Evolutionary conservation across 2,329 filamentous ascomycete species (phyloP).

Genomic region (Penicillium sp.): DNA sequence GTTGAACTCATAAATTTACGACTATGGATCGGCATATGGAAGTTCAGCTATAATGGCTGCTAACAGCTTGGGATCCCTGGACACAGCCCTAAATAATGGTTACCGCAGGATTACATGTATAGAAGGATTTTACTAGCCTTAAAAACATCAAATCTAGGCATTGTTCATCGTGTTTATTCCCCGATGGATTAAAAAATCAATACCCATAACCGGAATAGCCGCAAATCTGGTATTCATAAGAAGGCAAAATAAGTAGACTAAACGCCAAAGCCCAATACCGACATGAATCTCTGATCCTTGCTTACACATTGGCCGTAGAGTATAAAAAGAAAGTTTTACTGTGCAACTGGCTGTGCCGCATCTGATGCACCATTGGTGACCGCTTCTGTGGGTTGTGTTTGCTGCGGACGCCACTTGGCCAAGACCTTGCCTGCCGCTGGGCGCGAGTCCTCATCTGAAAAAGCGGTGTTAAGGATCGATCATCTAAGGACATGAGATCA

Average conservation of each 20-base stretch:
- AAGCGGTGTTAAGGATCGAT: constrained; percentile 4
- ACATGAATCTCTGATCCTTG: neutral
- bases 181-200: neutral
- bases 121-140: neutral
- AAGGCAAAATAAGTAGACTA: neutral
- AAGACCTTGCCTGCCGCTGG: constrained; percentile 55
- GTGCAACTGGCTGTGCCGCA: neutral
- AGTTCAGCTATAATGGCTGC: too few species aligned
- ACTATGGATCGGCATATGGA: too few species aligned
- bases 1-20: too few species aligned
- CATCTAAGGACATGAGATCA: neutral
- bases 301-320: neutral
- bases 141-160: neutral
- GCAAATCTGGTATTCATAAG: neutral
- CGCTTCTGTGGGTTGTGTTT: constrained; percentile 22
- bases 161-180: neutral
- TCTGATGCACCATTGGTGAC: constrained; percentile 6
- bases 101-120: too few species aligned
- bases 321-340: neutral
- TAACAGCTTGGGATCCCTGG: too few species aligned
- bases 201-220: neutral
- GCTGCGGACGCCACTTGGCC: constrained; percentile 55
- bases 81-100: too few species aligned
- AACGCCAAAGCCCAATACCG: neutral
- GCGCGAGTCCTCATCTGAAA: constrained; percentile 47